Base-by-base conservation (phyloP, 768 basidiomycete species). In the Naematelia encephala region DNA sequence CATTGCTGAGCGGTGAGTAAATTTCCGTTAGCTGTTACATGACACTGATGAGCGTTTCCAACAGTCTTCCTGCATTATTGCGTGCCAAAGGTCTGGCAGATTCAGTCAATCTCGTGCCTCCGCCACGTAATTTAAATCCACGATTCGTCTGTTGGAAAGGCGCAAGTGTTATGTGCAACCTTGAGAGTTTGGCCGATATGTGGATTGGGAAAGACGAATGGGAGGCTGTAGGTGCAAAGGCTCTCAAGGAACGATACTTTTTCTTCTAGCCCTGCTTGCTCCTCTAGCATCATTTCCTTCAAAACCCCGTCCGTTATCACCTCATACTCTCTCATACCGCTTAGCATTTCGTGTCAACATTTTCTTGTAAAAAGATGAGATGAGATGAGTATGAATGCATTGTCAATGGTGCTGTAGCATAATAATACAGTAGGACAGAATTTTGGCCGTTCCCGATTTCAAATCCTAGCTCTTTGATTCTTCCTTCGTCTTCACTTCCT, bases 141-240 rank as follows among this genome's bases (percentile, higher is more conserved):
- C 83, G 85, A 23, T 86, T 91, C 34, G 82, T 98, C 28, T 86
- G 86, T 14, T 99, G 96, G 96, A 97, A 97, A 76, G 96, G 96
- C 10, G 91, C 87, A 4, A 84, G 87, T 5, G 90, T 93, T 12
- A 84, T 97, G 43, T 89, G 87, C 25, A 90, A 90, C 78, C 88
- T 98, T 84, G 96, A 99, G 52, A 85, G 86, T 2, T 85, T 88
- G 46, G 82, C 84, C 27, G 96, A 99, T 64, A 78, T 97, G 56
- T 98, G 94, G 94, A 81, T 98, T 25, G 84, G 89, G 4, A 79
- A 81, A 57, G 80, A 85, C 30, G 96, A 99, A 74, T 99, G 92
- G 79, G 76, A 79, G 27, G 64, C 70, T 13, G 42, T 79, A 8
- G 80, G 80, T 0, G 76, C 77, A 64, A 67, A 77, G 48, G 75